phyloP scores from a whole-genome alignment of 202 grass and related monocot species.

The Dendrocalamus latiflorus region DNA sequence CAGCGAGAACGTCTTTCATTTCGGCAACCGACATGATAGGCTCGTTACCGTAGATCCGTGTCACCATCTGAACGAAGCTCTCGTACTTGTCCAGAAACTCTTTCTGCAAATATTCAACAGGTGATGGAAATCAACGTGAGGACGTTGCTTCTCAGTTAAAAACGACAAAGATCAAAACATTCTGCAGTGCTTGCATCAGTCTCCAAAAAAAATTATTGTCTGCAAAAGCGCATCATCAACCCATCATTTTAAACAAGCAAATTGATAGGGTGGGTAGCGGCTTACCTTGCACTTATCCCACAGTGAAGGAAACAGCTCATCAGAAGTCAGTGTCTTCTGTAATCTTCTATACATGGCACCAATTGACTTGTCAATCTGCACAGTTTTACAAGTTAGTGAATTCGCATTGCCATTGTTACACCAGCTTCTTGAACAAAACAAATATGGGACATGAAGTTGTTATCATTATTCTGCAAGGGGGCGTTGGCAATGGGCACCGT shows the following conservation, averaged over 20 bases:
- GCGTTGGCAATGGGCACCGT: background rate
- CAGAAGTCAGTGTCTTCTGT: conserved; percentile 83
- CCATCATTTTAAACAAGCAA: background rate
- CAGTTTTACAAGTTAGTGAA: conserved; percentile 9
- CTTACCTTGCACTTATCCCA: conserved; percentile 99
- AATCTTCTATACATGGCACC: conserved; percentile 87
- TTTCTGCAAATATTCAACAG: conserved; percentile 58
- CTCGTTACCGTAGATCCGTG: conserved; percentile 78
- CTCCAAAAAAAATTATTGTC: background rate
- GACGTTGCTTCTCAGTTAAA: background rate
- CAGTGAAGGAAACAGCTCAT: conserved; percentile 90
- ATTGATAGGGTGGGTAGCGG: background rate
- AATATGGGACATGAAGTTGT: background rate
- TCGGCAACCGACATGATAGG: conserved; percentile 63
- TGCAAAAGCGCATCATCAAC: background rate
- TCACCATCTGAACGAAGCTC: conserved; percentile 80
- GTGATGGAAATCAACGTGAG: background rate
- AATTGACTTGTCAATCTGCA: conserved; percentile 95
- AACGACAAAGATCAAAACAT: background rate
- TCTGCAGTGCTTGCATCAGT: background rate
- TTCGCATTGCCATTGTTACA: background rate
- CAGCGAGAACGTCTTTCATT: conserved; percentile 59
- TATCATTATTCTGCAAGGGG: background rate
- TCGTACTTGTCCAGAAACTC: conserved; percentile 98
- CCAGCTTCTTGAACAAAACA: conserved; percentile 1